phyloP scores from a whole-genome alignment of 2,329 filamentous ascomycete genomes.

The Cordyceps pruinosa region DNA sequence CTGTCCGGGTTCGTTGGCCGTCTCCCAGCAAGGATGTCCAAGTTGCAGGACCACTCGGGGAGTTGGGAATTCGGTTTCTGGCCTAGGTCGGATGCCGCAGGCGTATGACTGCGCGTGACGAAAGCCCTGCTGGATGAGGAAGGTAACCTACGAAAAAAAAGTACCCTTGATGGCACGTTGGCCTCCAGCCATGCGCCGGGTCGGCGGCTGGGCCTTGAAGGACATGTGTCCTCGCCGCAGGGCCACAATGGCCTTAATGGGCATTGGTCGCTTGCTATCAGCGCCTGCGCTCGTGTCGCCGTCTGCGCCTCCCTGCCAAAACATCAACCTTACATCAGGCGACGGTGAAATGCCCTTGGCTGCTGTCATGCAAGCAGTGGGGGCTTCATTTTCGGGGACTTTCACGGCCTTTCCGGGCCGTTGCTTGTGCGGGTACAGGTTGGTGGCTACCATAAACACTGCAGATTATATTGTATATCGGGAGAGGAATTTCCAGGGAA shows the following conservation, averaged over 20 bases:
- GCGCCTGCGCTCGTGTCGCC: neutral
- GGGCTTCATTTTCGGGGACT: neutral
- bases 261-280: neutral
- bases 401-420: conserved; percentile 3
- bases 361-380: neutral
- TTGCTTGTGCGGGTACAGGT: conserved; percentile 1
- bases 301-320: neutral
- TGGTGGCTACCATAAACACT: neutral
- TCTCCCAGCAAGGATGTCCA: neutral
- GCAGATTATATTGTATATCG: neutral
- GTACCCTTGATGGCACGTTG: neutral
- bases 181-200: neutral
- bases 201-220: neutral
- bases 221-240: neutral
- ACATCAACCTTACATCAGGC: neutral
- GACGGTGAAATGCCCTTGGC: neutral
- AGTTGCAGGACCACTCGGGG: neutral
- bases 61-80: neutral
- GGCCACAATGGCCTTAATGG: neutral
- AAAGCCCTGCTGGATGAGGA: neutral
- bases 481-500: neutral
- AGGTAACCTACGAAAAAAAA: neutral
- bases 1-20: neutral
- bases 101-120: neutral
- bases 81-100: neutral